Conservation (phyloP, 2,329 filamentous ascomycete species). For the Colletotrichum caudatum region DNA sequence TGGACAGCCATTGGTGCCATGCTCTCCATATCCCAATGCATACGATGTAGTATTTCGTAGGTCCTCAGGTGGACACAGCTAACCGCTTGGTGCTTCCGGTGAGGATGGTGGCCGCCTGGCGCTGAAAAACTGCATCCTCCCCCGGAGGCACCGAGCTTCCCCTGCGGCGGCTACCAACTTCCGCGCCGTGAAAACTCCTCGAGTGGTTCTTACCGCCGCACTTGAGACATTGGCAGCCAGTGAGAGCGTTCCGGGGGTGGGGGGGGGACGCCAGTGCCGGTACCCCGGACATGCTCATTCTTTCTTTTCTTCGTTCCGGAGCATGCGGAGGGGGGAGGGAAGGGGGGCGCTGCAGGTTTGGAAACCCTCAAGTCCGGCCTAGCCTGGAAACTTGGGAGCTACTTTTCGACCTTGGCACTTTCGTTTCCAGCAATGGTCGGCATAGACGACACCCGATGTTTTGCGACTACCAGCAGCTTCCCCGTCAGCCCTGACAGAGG, state of each 20-base stretch:
- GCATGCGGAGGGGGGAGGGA: slow-evolving; percentile 2
- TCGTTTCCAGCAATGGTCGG: not conserved
- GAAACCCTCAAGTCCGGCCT: not conserved
- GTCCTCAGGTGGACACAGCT: not conserved
- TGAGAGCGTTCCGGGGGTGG: not conserved
- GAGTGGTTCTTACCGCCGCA: slow-evolving; percentile 6
- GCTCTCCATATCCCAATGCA: not conserved
- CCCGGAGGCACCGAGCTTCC: not conserved
- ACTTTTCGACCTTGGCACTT: not conserved
- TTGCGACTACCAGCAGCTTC: not conserved
- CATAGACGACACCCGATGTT: no score
- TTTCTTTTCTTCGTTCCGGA: slow-evolving; percentile 21
- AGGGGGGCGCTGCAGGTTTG: slow-evolving; percentile 15
- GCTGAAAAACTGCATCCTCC: not conserved
- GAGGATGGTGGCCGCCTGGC: not conserved
- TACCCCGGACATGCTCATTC: slow-evolving; percentile 4
- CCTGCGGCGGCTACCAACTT: not conserved
- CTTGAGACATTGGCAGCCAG: slow-evolving; percentile 10
- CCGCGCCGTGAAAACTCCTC: not conserved
- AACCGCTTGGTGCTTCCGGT: not conserved
- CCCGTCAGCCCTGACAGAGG: not conserved
- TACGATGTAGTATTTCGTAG: not conserved
- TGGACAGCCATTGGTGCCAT: not conserved
- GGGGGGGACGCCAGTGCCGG: not conserved
- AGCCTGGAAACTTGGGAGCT: not conserved